Conservation (phyloP, 345 rosid species). For the Litchi chinensis region DNA sequence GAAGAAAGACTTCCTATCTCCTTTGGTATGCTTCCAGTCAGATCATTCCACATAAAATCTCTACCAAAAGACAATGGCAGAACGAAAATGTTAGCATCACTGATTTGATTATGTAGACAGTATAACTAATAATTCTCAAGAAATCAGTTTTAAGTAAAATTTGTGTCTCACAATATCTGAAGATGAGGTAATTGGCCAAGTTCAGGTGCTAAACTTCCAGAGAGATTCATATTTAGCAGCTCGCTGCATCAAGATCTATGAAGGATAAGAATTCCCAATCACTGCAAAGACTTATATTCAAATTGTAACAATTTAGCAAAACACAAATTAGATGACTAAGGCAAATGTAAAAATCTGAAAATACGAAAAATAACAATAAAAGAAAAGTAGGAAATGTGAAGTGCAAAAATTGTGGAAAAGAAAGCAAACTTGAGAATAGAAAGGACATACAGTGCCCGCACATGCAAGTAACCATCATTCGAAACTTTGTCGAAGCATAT, state of each 20-base stretch:
- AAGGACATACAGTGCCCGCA: constrained; percentile 65
- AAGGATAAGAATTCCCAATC: not conserved
- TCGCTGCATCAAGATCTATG: constrained; percentile 48
- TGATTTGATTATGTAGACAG: constrained; percentile 6
- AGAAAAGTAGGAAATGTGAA: too few relatives aligned
- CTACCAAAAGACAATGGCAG: constrained; percentile 30
- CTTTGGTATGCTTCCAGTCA: constrained; percentile 81
- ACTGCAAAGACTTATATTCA: not conserved
- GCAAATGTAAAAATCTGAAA: not conserved
- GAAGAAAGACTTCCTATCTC: constrained; percentile 80
- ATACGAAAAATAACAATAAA: too few relatives aligned
- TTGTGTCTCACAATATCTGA: constrained; percentile 60
- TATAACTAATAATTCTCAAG: not conserved
- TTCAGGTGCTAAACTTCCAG: constrained; percentile 79
- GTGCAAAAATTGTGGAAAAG: too few relatives aligned
- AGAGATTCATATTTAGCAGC: constrained; percentile 75
- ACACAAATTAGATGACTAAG: not conserved
- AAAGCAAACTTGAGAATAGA: not conserved
- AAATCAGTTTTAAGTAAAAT: not conserved
- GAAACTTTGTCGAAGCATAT: constrained; percentile 44
- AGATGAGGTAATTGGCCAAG: constrained; percentile 66
- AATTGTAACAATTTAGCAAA: not conserved
- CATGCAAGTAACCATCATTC: constrained; percentile 66
- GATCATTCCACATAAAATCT: constrained; percentile 92
- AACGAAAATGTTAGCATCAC: constrained; percentile 24